phyloP scores from a whole-genome alignment of 352 stramenopile species.

The Phytophthora foliorum region DNA sequence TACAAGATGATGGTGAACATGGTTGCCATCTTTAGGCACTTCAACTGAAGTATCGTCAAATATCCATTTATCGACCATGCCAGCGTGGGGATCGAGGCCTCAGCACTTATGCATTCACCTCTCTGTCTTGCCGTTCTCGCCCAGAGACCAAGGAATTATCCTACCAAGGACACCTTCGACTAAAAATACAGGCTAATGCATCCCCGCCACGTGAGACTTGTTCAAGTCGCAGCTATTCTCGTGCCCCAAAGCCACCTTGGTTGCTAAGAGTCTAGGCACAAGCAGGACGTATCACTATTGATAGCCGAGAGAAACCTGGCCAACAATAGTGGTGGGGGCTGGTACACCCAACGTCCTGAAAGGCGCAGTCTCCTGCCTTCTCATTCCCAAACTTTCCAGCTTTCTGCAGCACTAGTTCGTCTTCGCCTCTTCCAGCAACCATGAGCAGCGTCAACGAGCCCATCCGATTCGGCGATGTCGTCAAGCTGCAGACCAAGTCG shows the following conservation, averaged over 20 bases:
- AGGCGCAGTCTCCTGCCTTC: slow-evolving; percentile 5
- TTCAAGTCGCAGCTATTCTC: slow-evolving; percentile 7
- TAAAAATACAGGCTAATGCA: slow-evolving; percentile 17
- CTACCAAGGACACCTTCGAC: background rate
- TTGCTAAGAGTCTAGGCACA: background rate
- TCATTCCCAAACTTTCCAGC: slow-evolving; percentile 47
- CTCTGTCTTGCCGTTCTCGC: background rate
- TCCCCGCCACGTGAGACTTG: slow-evolving; percentile 5
- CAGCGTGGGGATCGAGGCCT: no score
- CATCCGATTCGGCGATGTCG: slow-evolving; percentile 66
- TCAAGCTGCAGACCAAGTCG: slow-evolving; percentile 57
- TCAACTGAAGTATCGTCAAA: no score
- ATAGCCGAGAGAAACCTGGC: slow-evolving; percentile 17
- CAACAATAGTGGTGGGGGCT: slow-evolving; percentile 27
- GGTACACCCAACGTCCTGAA: slow-evolving; percentile 13
- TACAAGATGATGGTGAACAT: no score
- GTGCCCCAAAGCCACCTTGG: no score
- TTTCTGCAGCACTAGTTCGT: slow-evolving; percentile 16
- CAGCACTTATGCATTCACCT: background rate
- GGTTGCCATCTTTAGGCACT: no score
- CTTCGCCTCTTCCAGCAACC: slow-evolving; percentile 9
- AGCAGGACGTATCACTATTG: slow-evolving; percentile 24
- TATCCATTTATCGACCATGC: no score
- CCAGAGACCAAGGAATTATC: background rate
- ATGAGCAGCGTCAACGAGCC: slow-evolving; percentile 38